These are phyloP conservation scores for Neurospora tetraspora DNA, from an alignment of 495 filamentous ascomycete species.

Conservation along the genomic window DNA sequence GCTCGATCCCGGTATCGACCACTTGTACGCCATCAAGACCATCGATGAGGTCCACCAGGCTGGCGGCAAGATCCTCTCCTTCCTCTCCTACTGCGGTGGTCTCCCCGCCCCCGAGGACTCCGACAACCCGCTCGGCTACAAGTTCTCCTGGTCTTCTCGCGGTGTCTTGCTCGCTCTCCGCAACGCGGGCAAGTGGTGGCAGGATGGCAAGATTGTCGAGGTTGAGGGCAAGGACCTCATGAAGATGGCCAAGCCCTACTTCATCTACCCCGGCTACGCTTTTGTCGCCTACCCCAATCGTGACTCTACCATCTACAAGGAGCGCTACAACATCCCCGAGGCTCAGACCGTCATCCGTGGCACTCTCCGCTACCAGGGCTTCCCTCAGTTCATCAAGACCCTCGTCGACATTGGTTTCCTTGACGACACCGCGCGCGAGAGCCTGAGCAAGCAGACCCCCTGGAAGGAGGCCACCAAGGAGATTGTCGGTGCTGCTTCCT, in stretches of 20 bases:
- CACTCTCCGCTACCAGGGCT: slow-evolving; percentile 76
- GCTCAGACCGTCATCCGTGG: slow-evolving; percentile 59
- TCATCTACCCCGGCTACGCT: slow-evolving; percentile 76
- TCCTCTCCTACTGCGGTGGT: slow-evolving; percentile 85
- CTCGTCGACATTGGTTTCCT: slow-evolving; percentile 88
- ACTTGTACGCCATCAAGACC: slow-evolving; percentile 81
- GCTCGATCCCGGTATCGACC: slow-evolving; percentile 49
- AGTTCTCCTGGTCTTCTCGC: slow-evolving; percentile 77
- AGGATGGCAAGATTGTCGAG: slow-evolving; percentile 64
- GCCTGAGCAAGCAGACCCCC: slow-evolving; percentile 49
- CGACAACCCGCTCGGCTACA: slow-evolving; percentile 90
- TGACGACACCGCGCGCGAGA: slow-evolving; percentile 49
- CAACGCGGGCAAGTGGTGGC: slow-evolving; percentile 77
- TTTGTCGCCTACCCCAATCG: slow-evolving; percentile 94
- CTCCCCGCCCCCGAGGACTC: slow-evolving; percentile 58
- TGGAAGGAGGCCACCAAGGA: slow-evolving; percentile 79
- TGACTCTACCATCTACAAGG: slow-evolving; percentile 75
- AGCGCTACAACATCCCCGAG: slow-evolving; percentile 88
- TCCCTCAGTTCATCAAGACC: slow-evolving; percentile 76
- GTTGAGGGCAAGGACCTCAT: slow-evolving; percentile 58
- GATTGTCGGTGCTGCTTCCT: slow-evolving; percentile 56
- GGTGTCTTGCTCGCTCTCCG: slow-evolving; percentile 80
- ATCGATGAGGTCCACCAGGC: slow-evolving; percentile 73
- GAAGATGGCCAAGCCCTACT: slow-evolving; percentile 81
- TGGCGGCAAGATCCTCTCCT: slow-evolving; percentile 77